These are phyloP conservation scores for Desmodesmus armatus DNA, from an alignment of 139 green algal genomes.

Conservation along the genomic window DNA sequence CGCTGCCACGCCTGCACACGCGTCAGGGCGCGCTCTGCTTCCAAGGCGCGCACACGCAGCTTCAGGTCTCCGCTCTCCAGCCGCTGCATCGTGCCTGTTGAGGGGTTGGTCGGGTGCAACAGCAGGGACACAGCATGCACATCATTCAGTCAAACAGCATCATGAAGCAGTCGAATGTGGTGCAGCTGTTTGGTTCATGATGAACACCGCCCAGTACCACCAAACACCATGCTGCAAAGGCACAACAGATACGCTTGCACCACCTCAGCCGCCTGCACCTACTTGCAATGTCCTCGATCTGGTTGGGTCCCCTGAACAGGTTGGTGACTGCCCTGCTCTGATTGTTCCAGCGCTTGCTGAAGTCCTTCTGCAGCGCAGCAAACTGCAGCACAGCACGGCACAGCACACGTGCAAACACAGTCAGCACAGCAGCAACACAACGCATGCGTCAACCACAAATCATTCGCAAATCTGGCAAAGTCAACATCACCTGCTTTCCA, in stretches of 20 bases:
- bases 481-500: too few species aligned
- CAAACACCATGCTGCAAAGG: not conserved
- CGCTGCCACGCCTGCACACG: constrained; percentile 86
- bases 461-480: too few species aligned
- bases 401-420: constrained; percentile 1
- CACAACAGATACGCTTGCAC: not conserved
- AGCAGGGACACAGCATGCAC: not conserved
- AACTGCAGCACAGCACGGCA: constrained; percentile 54
- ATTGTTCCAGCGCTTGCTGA: constrained; percentile 62
- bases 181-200: not conserved
- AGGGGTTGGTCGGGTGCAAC: not conserved
- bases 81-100: constrained; percentile 34
- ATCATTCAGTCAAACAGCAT: not conserved
- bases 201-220: not conserved
- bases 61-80: constrained; percentile 97
- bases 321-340: constrained; percentile 93
- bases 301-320: constrained; percentile 93
- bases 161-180: too few species aligned
- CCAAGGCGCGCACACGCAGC: constrained; percentile 94
- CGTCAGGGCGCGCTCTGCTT: constrained; percentile 92
- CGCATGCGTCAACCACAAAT: too few species aligned
- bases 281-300: constrained; percentile 86
- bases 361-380: constrained; percentile 70
- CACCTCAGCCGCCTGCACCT: not conserved
- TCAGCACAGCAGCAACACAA: not conserved